These are phyloP conservation scores for Colletotrichum simmondsii DNA, from an alignment of 2,329 filamentous ascomycete species.

Conservation along the genomic window DNA sequence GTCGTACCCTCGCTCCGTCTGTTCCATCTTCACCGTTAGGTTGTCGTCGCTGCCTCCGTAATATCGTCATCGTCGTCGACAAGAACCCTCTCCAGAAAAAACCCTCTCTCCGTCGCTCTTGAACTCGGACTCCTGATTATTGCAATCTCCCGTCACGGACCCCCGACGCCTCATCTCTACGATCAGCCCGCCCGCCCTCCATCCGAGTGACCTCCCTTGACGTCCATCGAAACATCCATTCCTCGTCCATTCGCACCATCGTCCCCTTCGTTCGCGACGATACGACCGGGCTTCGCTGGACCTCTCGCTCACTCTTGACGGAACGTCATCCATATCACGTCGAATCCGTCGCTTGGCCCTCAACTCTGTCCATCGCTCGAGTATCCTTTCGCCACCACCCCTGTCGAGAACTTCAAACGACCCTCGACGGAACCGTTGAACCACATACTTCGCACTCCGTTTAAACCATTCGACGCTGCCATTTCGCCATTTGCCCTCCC, in stretches of 20 bases:
- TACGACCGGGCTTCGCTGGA: neutral
- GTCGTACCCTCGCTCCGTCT: conserved; percentile 32
- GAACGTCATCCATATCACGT: neutral
- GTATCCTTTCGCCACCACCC: neutral
- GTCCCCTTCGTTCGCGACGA: conserved; percentile 10
- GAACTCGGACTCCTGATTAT: conserved; percentile 5
- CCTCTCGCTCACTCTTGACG: neutral
- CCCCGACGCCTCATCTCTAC: conserved; percentile 6
- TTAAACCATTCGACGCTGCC: neutral
- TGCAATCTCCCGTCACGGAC: neutral
- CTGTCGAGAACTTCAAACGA: neutral
- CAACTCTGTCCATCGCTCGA: conserved; percentile 2
- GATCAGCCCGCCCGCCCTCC: neutral
- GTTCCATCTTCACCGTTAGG: neutral
- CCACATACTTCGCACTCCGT: neutral
- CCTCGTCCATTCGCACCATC: conserved; percentile 1
- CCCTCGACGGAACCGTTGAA: neutral
- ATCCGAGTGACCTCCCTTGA: neutral
- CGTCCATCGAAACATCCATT: conserved; percentile 8
- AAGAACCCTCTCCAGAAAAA: neutral
- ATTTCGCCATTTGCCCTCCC: neutral
- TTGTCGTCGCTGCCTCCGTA: conserved; percentile 5
- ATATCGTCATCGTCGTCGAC: neutral
- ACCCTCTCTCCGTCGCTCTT: neutral
- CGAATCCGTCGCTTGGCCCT: neutral